Evolutionary conservation across 2,329 filamentous ascomycete genomes (phyloP), one percentile per base, ranked within the genome.

Genomic region (Talaromyces marneffei): DNA sequence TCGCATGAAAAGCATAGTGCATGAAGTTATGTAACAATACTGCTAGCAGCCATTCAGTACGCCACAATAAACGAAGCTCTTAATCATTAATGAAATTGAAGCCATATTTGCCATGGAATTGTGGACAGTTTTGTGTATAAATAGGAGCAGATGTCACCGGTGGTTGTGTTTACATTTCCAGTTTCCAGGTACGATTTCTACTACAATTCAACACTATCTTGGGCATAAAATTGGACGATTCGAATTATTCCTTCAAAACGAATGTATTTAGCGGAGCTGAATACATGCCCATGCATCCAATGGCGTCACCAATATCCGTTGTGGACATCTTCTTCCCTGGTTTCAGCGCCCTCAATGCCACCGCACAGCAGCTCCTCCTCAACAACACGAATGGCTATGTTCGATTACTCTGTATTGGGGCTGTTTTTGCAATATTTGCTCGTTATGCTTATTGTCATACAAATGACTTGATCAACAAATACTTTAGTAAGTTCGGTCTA

Each of bases 301-400:
- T 48, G 44, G 44, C 20, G 8, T 58, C 57, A 57, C 56, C 65
- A 46, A 62, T 66, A n/a, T 68, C 63, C 52, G 53, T 65, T 62
- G 44, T 66, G 57, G 63, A 65, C 59, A 18, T 66, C 44, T 25
- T 68, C 55, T 67, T 66, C 39, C 65, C 67, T 33, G 62, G 66
- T 25, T 44, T 68, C 25, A 63, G 64, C 57, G 40, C 59, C 33
- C 48, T 50, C 56, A 64, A 63, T 62, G 44, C 64, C 56, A 65
- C 63, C 6, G 48, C 48, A 54, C 40, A 67, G 37, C 56, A 67
- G 44, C 48, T 64, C 2, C 35, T 27, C 2, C 31, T 39, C 2
- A 27, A 39, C 8, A 27, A 56, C 8, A 18, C 25, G 53, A 42
- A 56, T 39, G 23, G 20, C 31, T 29, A 56, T 42, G 35, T 29